These are phyloP conservation scores for Diplocarpon rosae DNA, from an alignment of 2,329 filamentous ascomycete genomes.

Conservation along the genomic window DNA sequence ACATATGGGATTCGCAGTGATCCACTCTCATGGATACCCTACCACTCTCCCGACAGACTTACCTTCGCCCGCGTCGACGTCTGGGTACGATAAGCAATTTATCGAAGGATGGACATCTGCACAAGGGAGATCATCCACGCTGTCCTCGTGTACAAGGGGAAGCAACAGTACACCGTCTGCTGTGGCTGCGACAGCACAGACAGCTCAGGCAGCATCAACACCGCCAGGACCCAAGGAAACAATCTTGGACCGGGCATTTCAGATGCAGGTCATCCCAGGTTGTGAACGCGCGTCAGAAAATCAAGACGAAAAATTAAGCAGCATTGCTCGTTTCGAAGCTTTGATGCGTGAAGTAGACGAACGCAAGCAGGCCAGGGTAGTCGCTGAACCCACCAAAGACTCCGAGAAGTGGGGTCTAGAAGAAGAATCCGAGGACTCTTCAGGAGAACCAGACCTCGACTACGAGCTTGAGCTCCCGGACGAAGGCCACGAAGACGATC, in stretches of 20 bases:
- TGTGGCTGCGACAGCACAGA: conserved; percentile 31
- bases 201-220: conserved; percentile 28
- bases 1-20: conserved; percentile 37
- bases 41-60: conserved; percentile 42
- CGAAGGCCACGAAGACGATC: conserved; percentile 3
- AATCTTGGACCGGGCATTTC: conserved; percentile 56
- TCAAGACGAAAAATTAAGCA: conserved; percentile 53
- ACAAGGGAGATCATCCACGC: conserved; percentile 45
- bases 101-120: conserved; percentile 51
- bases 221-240: conserved; percentile 47
- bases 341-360: conserved; percentile 52
- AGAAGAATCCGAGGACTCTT: conserved; percentile 30
- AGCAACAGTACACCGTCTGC: conserved; percentile 45
- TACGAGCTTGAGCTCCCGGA: neutral
- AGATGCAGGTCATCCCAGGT: conserved; percentile 51
- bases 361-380: conserved; percentile 26
- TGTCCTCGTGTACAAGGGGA: conserved; percentile 43
- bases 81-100: conserved; percentile 43
- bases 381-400: conserved; percentile 2
- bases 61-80: conserved; percentile 43
- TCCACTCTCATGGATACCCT: conserved; percentile 38
- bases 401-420: conserved; percentile 25
- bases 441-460: conserved; percentile 12
- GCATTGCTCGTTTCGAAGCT: conserved; percentile 53
- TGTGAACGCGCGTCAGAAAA: conserved; percentile 36